Percentiles rank a stretch among this genome's conserved stretches.
Evolutionary conservation across 768 basidiomycete species (phyloP).

Genomic region (Leccinum pellstonianum): DNA sequence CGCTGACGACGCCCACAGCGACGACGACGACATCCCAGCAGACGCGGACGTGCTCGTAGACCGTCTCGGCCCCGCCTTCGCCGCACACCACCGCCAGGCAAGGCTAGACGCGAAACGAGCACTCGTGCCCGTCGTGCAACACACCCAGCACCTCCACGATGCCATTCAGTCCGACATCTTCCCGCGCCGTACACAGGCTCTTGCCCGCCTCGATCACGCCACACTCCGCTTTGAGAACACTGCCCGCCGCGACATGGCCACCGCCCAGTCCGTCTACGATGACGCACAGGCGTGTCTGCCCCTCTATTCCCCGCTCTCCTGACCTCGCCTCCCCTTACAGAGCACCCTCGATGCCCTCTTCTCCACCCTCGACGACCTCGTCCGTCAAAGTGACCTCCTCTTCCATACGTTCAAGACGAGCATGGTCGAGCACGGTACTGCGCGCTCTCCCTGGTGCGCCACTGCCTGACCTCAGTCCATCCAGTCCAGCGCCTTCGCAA

Average conservation of each 20-base stretch:
- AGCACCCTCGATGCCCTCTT: conserved; percentile 41
- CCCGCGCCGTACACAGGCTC: conserved; percentile 35
- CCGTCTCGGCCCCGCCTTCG: conserved; percentile 42
- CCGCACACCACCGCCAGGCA: conserved; percentile 28
- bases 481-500: conserved; percentile 47
- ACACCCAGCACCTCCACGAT: conserved; percentile 38
- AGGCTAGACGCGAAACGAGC: conserved; percentile 34
- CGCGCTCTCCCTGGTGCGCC: neutral
- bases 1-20: conserved; percentile 16
- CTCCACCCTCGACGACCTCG: conserved; percentile 48
- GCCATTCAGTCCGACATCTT: conserved; percentile 35
- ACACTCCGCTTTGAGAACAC: conserved; percentile 52
- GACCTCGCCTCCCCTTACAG: conserved; percentile 34
- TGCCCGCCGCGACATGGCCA: conserved; percentile 43
- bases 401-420: conserved; percentile 48
- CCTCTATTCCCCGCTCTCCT: conserved; percentile 3
- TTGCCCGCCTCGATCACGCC: conserved; percentile 53
- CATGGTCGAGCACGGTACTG: conserved; percentile 49
- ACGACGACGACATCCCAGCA: conserved; percentile 38
- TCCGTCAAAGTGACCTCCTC: conserved; percentile 46
- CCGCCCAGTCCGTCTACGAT: conserved; percentile 38
- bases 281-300: conserved; percentile 43
- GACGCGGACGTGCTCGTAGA: conserved; percentile 48
- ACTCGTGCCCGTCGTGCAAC: conserved; percentile 36
- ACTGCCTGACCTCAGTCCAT: conserved; percentile 8